phyloP scores from a whole-genome alignment of 2,329 filamentous ascomycete species.

The Talaromyces sp. region DNA sequence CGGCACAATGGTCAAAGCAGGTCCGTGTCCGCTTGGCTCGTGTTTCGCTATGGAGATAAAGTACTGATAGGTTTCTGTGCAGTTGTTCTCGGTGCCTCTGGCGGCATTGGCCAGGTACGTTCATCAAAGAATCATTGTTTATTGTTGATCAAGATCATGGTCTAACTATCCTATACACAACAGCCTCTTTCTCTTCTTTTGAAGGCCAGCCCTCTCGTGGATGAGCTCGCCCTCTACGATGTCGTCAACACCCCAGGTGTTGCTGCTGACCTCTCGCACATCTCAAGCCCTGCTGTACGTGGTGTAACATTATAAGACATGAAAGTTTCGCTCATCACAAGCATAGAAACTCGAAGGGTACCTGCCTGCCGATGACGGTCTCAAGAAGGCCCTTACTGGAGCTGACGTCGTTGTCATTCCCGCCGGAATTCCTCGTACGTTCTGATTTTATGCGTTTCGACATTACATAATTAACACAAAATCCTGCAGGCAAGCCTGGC shows the following conservation, averaged over 20 bases:
- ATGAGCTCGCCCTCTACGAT: conserved; percentile 97
- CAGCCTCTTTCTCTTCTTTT: conserved; percentile 94
- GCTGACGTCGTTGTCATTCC: conserved; percentile 96
- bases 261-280: conserved; percentile 93
- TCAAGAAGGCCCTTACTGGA: conserved; percentile 83
- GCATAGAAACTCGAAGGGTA: conserved; percentile 76
- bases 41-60: background rate
- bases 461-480: conserved; percentile 5
- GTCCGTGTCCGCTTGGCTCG: conserved; percentile 16
- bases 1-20: conserved; percentile 43
- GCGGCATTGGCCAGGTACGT: conserved; percentile 94
- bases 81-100: conserved; percentile 89
- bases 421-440: conserved; percentile 86
- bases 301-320: conserved; percentile 4
- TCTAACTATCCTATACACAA: conserved; percentile 7
- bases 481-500: conserved; percentile 77
- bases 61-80: conserved; percentile 1
- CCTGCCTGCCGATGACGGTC: conserved; percentile 77
- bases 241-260: conserved; percentile 98
- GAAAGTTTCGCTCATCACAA: conserved; percentile 21
- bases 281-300: conserved; percentile 80
- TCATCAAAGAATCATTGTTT: background rate
- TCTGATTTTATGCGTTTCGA: background rate
- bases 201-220: conserved; percentile 81
- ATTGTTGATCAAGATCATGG: background rate